These are phyloP conservation scores for Senna tora DNA, from an alignment of 306 rosid species.

Conservation along the genomic window DNA sequence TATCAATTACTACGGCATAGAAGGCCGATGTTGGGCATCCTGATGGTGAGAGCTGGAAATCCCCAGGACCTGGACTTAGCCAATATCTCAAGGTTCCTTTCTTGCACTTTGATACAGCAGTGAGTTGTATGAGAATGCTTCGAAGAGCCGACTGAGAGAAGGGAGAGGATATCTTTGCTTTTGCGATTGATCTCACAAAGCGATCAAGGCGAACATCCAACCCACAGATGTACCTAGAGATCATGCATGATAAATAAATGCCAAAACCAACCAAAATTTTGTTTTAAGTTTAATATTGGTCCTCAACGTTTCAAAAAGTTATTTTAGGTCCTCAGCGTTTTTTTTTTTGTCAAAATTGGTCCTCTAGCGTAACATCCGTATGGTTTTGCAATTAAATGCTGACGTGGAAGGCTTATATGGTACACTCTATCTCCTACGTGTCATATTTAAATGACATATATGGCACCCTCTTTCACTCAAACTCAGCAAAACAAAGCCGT, in stretches of 20 bases:
- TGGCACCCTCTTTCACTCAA: too few species aligned
- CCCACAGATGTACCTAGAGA: conserved; percentile 73
- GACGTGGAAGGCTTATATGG: too few species aligned
- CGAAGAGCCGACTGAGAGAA: conserved; percentile 62
- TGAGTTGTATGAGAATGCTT: conserved; percentile 79
- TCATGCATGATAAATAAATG: too few species aligned
- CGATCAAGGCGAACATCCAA: conserved; percentile 82
- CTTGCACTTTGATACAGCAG: conserved; percentile 71
- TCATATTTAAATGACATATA: too few species aligned
- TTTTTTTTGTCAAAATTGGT: too few species aligned
- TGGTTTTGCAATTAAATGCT: too few species aligned
- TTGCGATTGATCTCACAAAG: conserved; percentile 77
- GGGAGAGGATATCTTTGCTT: conserved; percentile 70
- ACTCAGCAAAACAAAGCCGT: too few species aligned
- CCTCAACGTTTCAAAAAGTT: too few species aligned
- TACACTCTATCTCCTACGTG: too few species aligned
- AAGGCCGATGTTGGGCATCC: conserved; percentile 67
- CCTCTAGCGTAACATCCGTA: too few species aligned
- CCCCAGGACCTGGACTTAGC: conserved; percentile 92
- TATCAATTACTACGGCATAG: conserved; percentile 82
- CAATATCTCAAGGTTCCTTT: conserved; percentile 83
- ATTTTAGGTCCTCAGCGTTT: too few species aligned
- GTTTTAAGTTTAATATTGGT: too few species aligned
- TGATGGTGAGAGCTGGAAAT: conserved; percentile 76
- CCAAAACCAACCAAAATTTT: background rate